phyloP scores from a whole-genome alignment of 1,284 basidiomycete species.

The Schizophyllum commune region DNA sequence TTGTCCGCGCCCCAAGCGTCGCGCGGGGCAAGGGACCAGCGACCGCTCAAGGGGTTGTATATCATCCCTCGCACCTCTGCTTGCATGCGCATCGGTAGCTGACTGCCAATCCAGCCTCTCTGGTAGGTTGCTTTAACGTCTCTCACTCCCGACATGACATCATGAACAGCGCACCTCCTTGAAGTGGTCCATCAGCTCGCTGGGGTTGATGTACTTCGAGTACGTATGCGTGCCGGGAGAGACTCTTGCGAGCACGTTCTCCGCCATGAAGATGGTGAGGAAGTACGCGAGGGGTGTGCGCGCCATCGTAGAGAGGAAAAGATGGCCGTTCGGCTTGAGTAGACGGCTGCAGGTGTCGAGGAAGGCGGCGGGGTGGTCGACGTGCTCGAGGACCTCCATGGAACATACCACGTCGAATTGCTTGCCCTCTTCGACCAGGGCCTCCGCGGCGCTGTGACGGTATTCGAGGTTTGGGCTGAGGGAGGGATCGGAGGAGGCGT shows the following conservation, averaged over 20 bases:
- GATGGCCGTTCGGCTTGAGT: slow-evolving; percentile 84
- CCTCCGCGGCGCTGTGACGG: slow-evolving; percentile 75
- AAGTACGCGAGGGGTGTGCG: slow-evolving; percentile 88
- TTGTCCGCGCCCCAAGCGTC: slow-evolving; percentile 56
- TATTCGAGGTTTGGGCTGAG: slow-evolving; percentile 47
- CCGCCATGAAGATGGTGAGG: slow-evolving; percentile 87
- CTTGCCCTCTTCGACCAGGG: slow-evolving; percentile 49
- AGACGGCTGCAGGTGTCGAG: slow-evolving; percentile 75
- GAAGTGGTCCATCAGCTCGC: slow-evolving; percentile 86
- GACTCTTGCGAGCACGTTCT: slow-evolving; percentile 79
- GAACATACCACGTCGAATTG: slow-evolving; percentile 91
- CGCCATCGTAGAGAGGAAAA: slow-evolving; percentile 95
- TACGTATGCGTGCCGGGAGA: slow-evolving; percentile 89
- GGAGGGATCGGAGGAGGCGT: slow-evolving; percentile 74
- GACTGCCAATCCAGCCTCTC: slow-evolving; percentile 20
- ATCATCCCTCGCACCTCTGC: slow-evolving; percentile 80
- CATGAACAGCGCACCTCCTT: slow-evolving; percentile 39
- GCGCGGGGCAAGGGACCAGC: slow-evolving; percentile 65
- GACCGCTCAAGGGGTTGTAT: slow-evolving; percentile 70
- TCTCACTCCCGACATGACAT: slow-evolving; percentile 30
- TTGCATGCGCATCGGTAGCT: slow-evolving; percentile 44
- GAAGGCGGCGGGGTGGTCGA: slow-evolving; percentile 86
- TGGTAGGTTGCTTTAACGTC: slow-evolving; percentile 19
- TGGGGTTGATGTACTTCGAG: slow-evolving; percentile 84
- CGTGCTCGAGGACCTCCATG: slow-evolving; percentile 98